phyloP scores from a whole-genome alignment of 140 eudicot genomes.

The Anethum foeniculum region DNA sequence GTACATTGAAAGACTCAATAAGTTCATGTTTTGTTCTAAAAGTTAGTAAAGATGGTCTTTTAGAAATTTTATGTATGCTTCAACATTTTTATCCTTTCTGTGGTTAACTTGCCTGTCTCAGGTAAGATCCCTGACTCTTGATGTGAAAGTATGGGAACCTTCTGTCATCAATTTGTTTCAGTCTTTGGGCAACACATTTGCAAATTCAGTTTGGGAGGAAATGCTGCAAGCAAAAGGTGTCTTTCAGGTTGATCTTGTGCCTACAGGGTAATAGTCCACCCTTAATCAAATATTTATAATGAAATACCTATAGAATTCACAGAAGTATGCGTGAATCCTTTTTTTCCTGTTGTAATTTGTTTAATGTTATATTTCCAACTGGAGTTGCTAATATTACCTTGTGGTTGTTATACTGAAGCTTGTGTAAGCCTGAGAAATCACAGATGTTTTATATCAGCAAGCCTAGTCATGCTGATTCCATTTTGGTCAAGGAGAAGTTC shows the following conservation, averaged over 20 bases:
- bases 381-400: conserved; percentile 12
- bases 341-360: background rate
- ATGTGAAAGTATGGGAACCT: conserved; percentile 97
- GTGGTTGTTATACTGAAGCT: conserved; percentile 38
- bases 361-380: background rate
- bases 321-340: background rate
- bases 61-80: background rate
- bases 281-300: background rate
- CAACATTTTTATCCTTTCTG: background rate
- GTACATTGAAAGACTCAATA: background rate
- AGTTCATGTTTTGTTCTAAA: background rate
- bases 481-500: conserved; percentile 83
- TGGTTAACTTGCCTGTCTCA: conserved; percentile 20
- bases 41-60: background rate
- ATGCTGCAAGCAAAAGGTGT: conserved; percentile 61
- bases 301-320: background rate
- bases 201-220: conserved; percentile 97
- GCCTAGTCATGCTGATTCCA: conserved; percentile 79
- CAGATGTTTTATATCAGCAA: conserved; percentile 50
- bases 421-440: conserved; percentile 52
- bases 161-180: conserved; percentile 82
- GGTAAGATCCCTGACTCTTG: conserved; percentile 95
- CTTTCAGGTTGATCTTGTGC: conserved; percentile 69
- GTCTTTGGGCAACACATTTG: conserved; percentile 76
- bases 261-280: conserved; percentile 48